phyloP scores from a whole-genome alignment of 257 asterid genomes.

The Euphrasia confusa region DNA sequence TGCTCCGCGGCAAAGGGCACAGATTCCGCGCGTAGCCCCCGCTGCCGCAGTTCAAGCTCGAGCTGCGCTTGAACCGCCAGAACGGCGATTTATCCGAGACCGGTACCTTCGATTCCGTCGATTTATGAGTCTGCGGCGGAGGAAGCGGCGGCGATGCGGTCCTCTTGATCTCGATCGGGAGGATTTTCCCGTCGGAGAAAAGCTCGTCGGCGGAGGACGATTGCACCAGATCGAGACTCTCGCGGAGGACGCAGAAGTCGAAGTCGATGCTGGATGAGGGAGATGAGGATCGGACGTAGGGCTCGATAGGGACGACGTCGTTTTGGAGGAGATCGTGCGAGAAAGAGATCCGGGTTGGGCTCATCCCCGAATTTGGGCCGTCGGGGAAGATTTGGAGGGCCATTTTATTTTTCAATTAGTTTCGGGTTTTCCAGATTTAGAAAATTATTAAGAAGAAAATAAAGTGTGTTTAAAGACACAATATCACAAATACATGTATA shows the following conservation, averaged over 20 bases:
- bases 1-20: conserved; percentile 1
- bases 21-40: neutral
- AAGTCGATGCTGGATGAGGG: neutral
- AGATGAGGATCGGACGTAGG: neutral
- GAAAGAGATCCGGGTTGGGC: neutral
- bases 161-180: neutral
- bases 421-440: too few relatives aligned
- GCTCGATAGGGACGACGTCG: neutral
- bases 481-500: too few relatives aligned
- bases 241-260: neutral
- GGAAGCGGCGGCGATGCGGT: neutral
- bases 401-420: neutral
- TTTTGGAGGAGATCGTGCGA: neutral
- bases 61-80: conserved; percentile 1
- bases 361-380: neutral
- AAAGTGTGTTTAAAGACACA: too few relatives aligned
- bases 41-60: neutral
- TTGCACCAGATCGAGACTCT: neutral
- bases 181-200: neutral
- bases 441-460: too few relatives aligned
- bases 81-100: neutral
- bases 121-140: neutral
- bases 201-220: conserved; percentile 1
- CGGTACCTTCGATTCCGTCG: too few relatives aligned
- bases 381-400: neutral